These are phyloP conservation scores for Cladobotryum protrusum DNA, from an alignment of 2,329 filamentous ascomycete genomes.

Conservation along the genomic window DNA sequence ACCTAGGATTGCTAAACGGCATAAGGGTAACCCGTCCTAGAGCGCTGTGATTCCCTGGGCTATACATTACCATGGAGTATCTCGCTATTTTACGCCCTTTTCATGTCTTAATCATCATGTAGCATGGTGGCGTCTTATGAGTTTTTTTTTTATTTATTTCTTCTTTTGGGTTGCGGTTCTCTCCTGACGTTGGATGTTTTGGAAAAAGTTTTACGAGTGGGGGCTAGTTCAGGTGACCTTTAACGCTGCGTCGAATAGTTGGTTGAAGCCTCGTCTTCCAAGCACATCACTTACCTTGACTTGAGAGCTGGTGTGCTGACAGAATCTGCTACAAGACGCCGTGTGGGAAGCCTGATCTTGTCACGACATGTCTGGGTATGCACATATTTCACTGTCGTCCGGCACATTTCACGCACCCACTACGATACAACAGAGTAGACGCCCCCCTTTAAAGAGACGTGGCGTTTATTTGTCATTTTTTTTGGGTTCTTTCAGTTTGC, in stretches of 20 bases:
- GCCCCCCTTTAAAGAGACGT: too few relatives aligned
- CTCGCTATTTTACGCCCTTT: slow-evolving; percentile 18
- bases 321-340: too few relatives aligned
- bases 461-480: too few relatives aligned
- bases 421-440: too few relatives aligned
- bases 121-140: slow-evolving; percentile 31
- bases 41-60: not conserved
- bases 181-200: slow-evolving; percentile 17
- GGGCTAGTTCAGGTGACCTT: not conserved
- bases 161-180: slow-evolving; percentile 14
- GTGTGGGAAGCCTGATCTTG: too few relatives aligned
- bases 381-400: too few relatives aligned
- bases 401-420: too few relatives aligned
- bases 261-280: slow-evolving; percentile 8
- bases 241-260: not conserved
- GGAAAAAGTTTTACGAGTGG: slow-evolving; percentile 12
- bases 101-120: slow-evolving; percentile 26
- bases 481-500: too few relatives aligned
- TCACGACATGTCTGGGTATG: too few relatives aligned
- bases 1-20: slow-evolving; percentile 50
- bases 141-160: slow-evolving; percentile 16
- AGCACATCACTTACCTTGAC: slow-evolving; percentile 4
- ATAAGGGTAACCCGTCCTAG: slow-evolving; percentile 41
- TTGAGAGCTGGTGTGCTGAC: too few relatives aligned
- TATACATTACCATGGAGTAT: too few relatives aligned